phyloP scores from a whole-genome alignment of 345 rosid species.

The Eucalyptus viminalis region DNA sequence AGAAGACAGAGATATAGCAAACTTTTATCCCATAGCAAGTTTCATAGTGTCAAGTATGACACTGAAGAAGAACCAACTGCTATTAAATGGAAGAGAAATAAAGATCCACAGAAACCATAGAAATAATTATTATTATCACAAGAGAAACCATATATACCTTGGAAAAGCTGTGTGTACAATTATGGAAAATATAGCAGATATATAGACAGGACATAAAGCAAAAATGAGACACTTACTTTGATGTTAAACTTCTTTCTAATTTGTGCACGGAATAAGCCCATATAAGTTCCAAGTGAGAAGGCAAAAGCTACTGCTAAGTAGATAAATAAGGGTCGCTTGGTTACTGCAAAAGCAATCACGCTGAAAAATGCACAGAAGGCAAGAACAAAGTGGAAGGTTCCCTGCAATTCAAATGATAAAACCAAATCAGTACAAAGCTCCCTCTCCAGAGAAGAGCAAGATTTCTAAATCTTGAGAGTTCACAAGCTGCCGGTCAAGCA shows the following conservation, averaged over 20 bases:
- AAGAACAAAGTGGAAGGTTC: constrained; percentile 44
- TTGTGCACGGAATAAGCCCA: constrained; percentile 61
- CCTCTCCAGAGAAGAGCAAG: not conserved
- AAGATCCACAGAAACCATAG: not conserved
- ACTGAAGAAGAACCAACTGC: not conserved
- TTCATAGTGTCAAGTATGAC: not conserved
- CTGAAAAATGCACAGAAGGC: constrained; percentile 23
- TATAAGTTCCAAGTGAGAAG: constrained; percentile 41
- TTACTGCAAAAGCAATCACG: constrained; percentile 44
- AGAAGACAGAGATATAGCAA: not conserved
- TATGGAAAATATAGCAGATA: not conserved
- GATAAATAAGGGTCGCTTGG: constrained; percentile 48
- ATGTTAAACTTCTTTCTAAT: constrained; percentile 70
- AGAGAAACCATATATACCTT: not conserved
- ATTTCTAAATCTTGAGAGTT: not conserved
- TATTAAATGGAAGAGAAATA: not conserved
- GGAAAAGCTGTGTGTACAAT: not conserved
- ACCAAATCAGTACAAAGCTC: not conserved
- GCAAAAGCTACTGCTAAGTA: constrained; percentile 49
- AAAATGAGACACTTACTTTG: constrained; percentile 31
- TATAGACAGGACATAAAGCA: not conserved
- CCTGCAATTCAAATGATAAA: constrained; percentile 32
- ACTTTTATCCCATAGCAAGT: not conserved
- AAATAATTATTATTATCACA: not conserved
- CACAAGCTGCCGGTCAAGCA: not conserved